A percentile compares a stretch with the other conserved stretches of the same genome.
Evolutionary conservation across 2,329 filamentous ascomycete genomes (phyloP).

Genomic region (Gnomoniopsis smithogilvyi): DNA sequence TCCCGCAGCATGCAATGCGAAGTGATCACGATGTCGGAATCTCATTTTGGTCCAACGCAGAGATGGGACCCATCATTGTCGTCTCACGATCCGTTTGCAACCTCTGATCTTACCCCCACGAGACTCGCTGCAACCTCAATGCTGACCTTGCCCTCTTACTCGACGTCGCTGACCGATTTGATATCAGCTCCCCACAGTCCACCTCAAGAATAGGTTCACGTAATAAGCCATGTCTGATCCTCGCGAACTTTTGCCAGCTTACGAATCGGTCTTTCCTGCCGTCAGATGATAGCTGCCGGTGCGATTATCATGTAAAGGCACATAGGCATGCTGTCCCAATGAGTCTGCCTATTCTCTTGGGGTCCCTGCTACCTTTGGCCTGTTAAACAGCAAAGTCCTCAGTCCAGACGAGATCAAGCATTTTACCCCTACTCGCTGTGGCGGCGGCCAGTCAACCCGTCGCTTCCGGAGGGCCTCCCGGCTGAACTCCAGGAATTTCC

Average conservation of each 20-base stretch:
- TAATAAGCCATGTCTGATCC: constrained; percentile 12
- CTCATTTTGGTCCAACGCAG: background rate
- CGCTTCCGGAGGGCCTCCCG: too few relatives aligned
- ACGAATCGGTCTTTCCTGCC: constrained; percentile 8
- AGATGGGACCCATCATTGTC: background rate
- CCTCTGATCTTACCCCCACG: constrained; percentile 8
- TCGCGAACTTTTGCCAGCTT: background rate
- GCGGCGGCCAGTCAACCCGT: too few relatives aligned
- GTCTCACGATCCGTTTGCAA: background rate
- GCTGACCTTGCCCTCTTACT: background rate
- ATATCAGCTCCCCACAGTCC: background rate
- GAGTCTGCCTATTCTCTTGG: background rate
- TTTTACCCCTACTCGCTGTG: too few relatives aligned
- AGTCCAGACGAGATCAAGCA: too few relatives aligned
- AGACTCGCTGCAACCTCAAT: constrained; percentile 4
- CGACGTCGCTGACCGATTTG: background rate
- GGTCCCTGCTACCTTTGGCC: background rate
- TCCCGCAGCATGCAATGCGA: background rate
- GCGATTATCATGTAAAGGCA: background rate
- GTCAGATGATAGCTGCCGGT: constrained; percentile 11
- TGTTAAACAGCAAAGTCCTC: too few relatives aligned
- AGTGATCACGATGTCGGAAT: background rate
- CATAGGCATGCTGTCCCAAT: background rate
- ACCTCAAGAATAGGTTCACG: background rate
- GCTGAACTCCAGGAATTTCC: background rate